Evolutionary conservation across 1,284 basidiomycete genomes (phyloP), one percentile per base, ranked within the genome.

Genomic region (Tetrapyrgos nigripes): DNA sequence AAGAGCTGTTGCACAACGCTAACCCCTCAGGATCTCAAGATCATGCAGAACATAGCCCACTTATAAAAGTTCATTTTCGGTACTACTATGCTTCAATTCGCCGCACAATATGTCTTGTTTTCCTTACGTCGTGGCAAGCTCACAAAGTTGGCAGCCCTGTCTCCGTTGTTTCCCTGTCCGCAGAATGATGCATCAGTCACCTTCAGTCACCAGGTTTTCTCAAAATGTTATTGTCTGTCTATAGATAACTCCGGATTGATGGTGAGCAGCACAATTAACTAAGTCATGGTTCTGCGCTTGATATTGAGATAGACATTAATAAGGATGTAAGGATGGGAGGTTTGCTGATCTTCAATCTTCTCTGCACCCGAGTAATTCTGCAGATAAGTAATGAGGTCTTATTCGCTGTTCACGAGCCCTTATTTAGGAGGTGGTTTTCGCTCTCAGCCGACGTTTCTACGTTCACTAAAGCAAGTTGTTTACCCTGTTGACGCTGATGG

Each of bases 401-500:
- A 57, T 95, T 97, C 21, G 98, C 99, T 75, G 97, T 99, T 99
- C 82, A 99, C 96, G 24, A 99, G 97, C 0, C 97, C 98, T 71
- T 97, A 99, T 76, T 83, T 99, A 57, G 97, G 97, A 70, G 97
- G 97, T 73, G 97, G 99, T 82, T 88, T 23, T 9, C 19, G 14
- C 6, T 6, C 4, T 4, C 5, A 40, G 17, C 8, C 19, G 11
- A 29, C 43, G n/a, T 48, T 31, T 35, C 33, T 17, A 14, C 45
- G n/a, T 51, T 35, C n/a, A n/a, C n/a, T n/a, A 55, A 63, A 95
- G 96, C 97, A 55, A 96, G 97, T 68, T 93, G 97, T 68, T 90
- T 99, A 99, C 83, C 99, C 99, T 89, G 97, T 97, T 58, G 97
- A 99, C 78, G 97, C 99, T 45, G 96, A 99, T 72, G 97, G 95